Evolutionary conservation across 1,284 basidiomycete species (phyloP).

Genomic region (Ustilago nuda): DNA sequence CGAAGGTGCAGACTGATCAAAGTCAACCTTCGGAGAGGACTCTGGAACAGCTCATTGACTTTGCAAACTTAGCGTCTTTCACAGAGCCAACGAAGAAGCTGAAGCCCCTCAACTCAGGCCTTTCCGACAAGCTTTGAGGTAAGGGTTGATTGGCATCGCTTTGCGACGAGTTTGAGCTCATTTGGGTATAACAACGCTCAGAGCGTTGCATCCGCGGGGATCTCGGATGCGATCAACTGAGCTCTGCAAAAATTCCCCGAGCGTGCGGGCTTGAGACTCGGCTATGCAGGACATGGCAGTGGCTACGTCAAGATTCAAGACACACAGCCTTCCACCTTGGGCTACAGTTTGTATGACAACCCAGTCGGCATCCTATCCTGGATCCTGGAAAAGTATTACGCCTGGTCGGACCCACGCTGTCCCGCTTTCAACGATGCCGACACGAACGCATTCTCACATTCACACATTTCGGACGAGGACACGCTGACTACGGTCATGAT

Average conservation of each 20-base stretch:
- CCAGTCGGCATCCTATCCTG: conserved; percentile 36
- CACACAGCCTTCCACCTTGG: conserved; percentile 35
- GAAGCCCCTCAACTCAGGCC: too few relatives aligned
- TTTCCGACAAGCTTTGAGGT: too few relatives aligned
- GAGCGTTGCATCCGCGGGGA: too few relatives aligned
- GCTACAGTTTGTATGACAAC: conserved; percentile 36
- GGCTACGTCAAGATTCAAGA: conserved; percentile 36
- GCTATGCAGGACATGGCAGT: conserved; percentile 14
- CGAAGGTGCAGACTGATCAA: too few relatives aligned
- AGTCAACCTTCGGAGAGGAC: too few relatives aligned
- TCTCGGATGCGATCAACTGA: not conserved
- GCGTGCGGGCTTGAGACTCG: not conserved
- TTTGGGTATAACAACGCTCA: too few relatives aligned
- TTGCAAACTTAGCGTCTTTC: too few relatives aligned
- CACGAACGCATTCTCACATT: conserved; percentile 14
- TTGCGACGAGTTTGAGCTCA: too few relatives aligned
- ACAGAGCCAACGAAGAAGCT: too few relatives aligned
- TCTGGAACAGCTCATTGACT: too few relatives aligned
- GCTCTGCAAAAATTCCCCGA: not conserved
- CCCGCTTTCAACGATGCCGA: conserved; percentile 45
- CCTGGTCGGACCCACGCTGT: conserved; percentile 56
- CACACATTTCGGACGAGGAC: conserved; percentile 49
- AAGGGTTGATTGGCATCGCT: too few relatives aligned
- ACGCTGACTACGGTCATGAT: conserved; percentile 51
- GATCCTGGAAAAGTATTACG: conserved; percentile 56